Base-by-base conservation (phyloP, 257 asterid species). In the Coffea canephora region DNA sequence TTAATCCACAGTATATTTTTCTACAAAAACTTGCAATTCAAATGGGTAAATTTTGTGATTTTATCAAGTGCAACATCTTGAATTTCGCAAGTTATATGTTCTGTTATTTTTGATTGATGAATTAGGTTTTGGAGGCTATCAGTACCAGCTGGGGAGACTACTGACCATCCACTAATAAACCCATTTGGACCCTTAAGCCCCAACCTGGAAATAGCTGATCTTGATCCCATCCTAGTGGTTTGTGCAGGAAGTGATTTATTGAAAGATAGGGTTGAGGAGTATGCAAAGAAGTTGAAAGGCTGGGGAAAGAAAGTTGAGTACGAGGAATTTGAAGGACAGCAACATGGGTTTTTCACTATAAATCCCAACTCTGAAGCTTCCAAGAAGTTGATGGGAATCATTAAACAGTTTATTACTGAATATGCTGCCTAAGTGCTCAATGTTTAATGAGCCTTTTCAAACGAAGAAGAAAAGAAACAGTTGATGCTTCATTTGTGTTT, bases 311-410 rank as follows among this genome's bases (percentile, higher is more conserved):
- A 82, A 46, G 83, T 89, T 69, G 92, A 90, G 57, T 92, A 87
- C 82, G 90, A 79, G 67, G 95, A 90, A 82, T 90, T 92, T 84
- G 91, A 92, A 86, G 97, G 95, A 59, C 91, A 92, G 62, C 91
- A 90, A 61, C 97, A 92, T 85, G 95, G 95, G 15, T 92, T 92
- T 84, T 92, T 90, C 86, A 89, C 95, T 73, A 82, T 89, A 12
- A 0, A 85, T 78, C 95, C 95, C 18, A 74, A 87, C 62, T 87
- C 97, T 50, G 69, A 83, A 31, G 85, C 91, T 74, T 68, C 94
- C 12, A 80, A 78, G 36, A 75, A 84, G 49, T 77, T 92, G 57
- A 89, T 92, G 93, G 45, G 76, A 8, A 36, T 80, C 55, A 88
- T 92, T 81, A 88, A 90, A 19, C 74, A 80, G 57, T 90, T 92